Base-by-base conservation (phyloP, 2,329 filamentous ascomycete species). In the Colletotrichum chlorophyti region DNA sequence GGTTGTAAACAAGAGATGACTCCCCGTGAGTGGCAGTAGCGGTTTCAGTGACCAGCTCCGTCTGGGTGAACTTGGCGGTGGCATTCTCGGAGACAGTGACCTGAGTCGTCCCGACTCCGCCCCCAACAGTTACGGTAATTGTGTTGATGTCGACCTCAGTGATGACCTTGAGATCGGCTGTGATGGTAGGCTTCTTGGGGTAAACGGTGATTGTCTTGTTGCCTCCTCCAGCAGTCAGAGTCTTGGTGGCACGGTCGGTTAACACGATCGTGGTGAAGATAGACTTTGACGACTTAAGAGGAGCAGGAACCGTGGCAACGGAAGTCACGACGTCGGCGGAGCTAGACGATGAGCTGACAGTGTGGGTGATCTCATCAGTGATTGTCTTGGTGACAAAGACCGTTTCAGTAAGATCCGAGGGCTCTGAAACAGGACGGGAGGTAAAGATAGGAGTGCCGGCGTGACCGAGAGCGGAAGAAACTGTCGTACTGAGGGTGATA, bases 41-140 rank as follows among this genome's bases (percentile, higher is more conserved):
- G 34, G 29, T 42, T 23, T 37, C 26, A 14, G 14, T 37, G 29
- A 47, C 26, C 15, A 29, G 12, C 12, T 35, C 21, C 8, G n/a
- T 52, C 23, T 72, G 64, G 53, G 66, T 67, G 57, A 74, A 65
- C 12, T 71, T 75, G n/a, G 66, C 71, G 54, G 70, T 72, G 23
- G 66, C 66, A 21, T 69, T 68, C 47, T 54, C 43, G 21, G 40
- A 24, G 26, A 57, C 53, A 14, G 37, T 48, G 23, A 48, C 49
- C 15, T 41, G 29, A 17, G 54, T 42, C 7, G 54, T 58, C 23
- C 42, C 23, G 24, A 43, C 24, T 27, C 65, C 55, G 17, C 68
- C 69, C 29, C 42, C 61, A n/a, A 55, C 10, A 4, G 61, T 63
- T 49, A 52, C 32, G 21, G 70, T 73, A 43, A 67, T 63, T 29